phyloP scores from a whole-genome alignment of 345 rosid species.

The Rhodomyrtus tomentosa region DNA sequence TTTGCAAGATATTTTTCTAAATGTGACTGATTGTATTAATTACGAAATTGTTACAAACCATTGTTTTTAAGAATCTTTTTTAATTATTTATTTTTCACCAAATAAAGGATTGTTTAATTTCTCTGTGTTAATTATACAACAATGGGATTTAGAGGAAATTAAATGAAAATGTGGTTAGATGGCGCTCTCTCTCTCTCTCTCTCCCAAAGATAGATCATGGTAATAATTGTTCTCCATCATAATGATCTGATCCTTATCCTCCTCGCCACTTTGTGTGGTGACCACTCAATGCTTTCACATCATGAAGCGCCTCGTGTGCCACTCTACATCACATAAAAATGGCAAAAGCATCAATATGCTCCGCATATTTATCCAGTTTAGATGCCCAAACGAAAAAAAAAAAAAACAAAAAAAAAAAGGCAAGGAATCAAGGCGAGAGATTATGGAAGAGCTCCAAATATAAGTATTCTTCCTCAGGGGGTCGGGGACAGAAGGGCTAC shows the following conservation, averaged over 20 bases:
- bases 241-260: neutral
- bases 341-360: neutral
- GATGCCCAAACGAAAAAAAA: neutral
- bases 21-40: neutral
- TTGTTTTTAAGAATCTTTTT: neutral
- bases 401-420: neutral
- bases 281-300: neutral
- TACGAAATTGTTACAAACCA: neutral
- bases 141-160: neutral
- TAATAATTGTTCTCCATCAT: neutral
- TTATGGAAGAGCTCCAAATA: neutral
- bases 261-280: slow-evolving; percentile 1
- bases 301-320: neutral
- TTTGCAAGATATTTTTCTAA: neutral
- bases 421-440: neutral
- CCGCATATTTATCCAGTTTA: neutral
- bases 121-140: neutral
- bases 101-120: neutral
- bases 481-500: neutral
- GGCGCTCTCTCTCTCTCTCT: neutral
- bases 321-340: neutral
- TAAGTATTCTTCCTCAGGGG: neutral
- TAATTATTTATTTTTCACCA: neutral
- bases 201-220: neutral
- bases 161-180: neutral